Evolutionary conservation across 441 rosid species (phyloP).

Genomic region (Adansonia gregorii): DNA sequence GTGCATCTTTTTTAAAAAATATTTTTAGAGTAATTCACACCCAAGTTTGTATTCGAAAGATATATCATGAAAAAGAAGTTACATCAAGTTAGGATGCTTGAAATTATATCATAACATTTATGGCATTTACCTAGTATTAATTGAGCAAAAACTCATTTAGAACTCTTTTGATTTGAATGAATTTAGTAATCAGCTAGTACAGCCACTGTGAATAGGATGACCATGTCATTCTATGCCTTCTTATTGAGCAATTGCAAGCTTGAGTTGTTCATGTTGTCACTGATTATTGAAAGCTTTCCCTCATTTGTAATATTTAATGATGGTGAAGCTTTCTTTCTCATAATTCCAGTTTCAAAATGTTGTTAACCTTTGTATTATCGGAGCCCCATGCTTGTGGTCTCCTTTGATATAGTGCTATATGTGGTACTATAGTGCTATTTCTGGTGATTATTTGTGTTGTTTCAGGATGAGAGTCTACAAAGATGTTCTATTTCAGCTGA

Average conservation of each 20-base stretch:
- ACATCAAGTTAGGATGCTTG: conserved; percentile 1
- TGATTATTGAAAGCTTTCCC: not conserved
- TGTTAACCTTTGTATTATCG: not conserved
- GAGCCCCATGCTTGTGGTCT: not conserved
- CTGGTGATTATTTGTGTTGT: conserved; percentile 16
- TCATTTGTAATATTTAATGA: not conserved
- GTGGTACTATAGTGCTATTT: conserved; percentile 11
- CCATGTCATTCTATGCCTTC: conserved; percentile 1
- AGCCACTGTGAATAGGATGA: not conserved
- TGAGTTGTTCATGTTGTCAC: conserved; percentile 11
- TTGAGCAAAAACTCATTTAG: conserved; percentile 18
- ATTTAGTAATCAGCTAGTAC: conserved; percentile 10
- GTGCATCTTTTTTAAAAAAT: not conserved
- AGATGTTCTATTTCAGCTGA: conserved; percentile 95
- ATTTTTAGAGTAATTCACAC: not conserved
- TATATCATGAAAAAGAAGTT: not conserved
- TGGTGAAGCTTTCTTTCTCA: not conserved
- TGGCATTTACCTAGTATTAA: not conserved
- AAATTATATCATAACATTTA: conserved; percentile 10
- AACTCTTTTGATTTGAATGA: conserved; percentile 9
- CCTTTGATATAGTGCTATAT: not conserved
- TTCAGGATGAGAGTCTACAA: conserved; percentile 90
- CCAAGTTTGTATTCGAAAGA: conserved; percentile 12
- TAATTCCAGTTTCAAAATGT: not conserved
- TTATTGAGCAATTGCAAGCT: not conserved